Evolutionary conservation across 2,329 filamentous ascomycete species (phyloP).

Genomic region (Aureobasidium pullulans): DNA sequence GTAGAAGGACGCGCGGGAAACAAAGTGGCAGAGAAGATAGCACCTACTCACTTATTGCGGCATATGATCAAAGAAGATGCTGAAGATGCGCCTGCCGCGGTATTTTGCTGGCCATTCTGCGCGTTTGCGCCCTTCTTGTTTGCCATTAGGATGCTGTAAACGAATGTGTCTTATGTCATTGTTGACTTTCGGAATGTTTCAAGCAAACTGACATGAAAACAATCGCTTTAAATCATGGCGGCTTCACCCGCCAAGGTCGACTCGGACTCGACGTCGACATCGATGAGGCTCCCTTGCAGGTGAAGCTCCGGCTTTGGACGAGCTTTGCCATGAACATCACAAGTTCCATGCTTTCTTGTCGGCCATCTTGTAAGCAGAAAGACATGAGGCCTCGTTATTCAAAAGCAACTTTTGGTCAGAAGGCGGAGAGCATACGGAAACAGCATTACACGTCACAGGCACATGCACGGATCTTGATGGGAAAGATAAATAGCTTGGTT

Average conservation of each 20-base stretch:
- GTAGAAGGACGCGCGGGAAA: background rate
- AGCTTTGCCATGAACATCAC: background rate
- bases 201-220: background rate
- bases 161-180: background rate
- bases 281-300: slow-evolving; percentile 1
- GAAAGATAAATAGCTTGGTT: background rate
- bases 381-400: no score
- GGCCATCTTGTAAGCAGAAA: background rate
- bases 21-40: background rate
- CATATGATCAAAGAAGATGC: slow-evolving; percentile 52
- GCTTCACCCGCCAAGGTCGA: slow-evolving; percentile 3
- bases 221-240: background rate
- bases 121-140: slow-evolving; percentile 25
- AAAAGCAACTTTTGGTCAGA: background rate
- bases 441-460: background rate
- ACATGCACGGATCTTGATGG: background rate
- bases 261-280: background rate
- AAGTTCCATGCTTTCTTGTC: background rate
- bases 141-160: slow-evolving; percentile 20
- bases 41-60: slow-evolving; percentile 57
- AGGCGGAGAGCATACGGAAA: background rate
- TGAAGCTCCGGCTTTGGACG: background rate
- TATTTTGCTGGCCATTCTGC: slow-evolving; percentile 16
- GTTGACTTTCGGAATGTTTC: background rate
- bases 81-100: slow-evolving; percentile 25